A percentile compares a stretch with the other conserved stretches of the same genome.
These are phyloP conservation scores for Chlorella sp. DNA, from an alignment of 139 green algal species.

Conservation along the genomic window DNA sequence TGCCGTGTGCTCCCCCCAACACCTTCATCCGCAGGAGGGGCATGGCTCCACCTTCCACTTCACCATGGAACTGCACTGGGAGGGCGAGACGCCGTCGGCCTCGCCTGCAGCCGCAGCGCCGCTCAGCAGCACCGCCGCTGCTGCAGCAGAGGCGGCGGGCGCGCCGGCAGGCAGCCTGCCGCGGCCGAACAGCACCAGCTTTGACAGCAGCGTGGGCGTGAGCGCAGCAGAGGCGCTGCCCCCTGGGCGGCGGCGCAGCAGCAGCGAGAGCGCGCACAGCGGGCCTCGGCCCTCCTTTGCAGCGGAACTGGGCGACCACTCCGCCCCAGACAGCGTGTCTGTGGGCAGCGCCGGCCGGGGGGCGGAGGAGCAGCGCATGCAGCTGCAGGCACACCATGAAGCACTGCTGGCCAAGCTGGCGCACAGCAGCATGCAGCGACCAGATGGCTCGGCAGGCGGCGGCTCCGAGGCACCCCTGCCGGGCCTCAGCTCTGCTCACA, in stretches of 20 bases:
- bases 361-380: constrained; percentile 17
- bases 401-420: constrained; percentile 17
- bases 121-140: too few relatives aligned
- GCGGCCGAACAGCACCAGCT: neutral
- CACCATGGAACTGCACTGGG: constrained; percentile 52
- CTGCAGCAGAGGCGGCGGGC: too few relatives aligned
- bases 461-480: neutral
- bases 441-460: neutral
- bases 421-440: neutral
- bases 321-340: too few relatives aligned
- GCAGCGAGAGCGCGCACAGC: constrained; percentile 2
- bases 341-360: neutral
- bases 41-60: constrained; percentile 73
- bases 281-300: too few relatives aligned
- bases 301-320: too few relatives aligned
- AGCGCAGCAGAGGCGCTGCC: neutral
- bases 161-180: too few relatives aligned
- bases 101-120: neutral
- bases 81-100: neutral
- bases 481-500: neutral
- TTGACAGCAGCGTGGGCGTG: neutral
- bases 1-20: too few relatives aligned
- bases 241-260: constrained; percentile 3
- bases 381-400: constrained; percentile 27
- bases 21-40: constrained; percentile 24